Conservation (phyloP, 202 grass and related monocot genomes). For the Miscanthus sacchariflorus region DNA sequence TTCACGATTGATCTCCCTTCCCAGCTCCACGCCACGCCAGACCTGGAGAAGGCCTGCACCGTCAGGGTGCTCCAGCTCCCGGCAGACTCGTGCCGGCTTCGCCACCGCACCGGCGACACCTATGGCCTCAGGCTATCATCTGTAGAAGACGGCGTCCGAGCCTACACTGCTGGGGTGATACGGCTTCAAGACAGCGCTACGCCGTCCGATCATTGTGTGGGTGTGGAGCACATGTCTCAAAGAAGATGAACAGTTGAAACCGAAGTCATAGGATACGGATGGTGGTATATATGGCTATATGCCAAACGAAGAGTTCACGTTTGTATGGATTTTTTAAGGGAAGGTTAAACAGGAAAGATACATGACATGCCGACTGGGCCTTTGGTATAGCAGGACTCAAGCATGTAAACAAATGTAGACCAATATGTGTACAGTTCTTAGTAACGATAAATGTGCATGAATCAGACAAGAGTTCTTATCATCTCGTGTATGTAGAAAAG, state of each 20-base stretch:
- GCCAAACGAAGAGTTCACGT: neutral
- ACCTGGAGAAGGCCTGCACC: constrained; percentile 64
- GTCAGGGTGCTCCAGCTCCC: constrained; percentile 64
- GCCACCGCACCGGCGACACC: neutral
- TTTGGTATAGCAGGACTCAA: neutral
- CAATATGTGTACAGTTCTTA: neutral
- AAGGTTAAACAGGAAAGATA: neutral
- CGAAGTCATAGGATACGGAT: neutral
- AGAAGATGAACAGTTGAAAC: constrained; percentile 2
- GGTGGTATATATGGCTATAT: neutral
- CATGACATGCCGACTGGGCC: neutral
- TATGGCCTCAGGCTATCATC: constrained; percentile 33
- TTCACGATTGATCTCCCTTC: constrained; percentile 85
- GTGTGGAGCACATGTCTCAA: constrained; percentile 31
- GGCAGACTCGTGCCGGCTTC: constrained; percentile 40
- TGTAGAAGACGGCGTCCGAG: constrained; percentile 45
- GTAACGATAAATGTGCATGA: neutral
- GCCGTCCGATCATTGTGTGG: constrained; percentile 31
- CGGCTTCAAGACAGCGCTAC: constrained; percentile 36
- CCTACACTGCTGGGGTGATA: constrained; percentile 69
- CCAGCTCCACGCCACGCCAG: constrained; percentile 75
- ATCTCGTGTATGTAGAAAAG: neutral
- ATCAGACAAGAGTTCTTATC: neutral
- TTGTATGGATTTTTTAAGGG: neutral
- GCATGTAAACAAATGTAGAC: neutral